A percentile compares a stretch with the other conserved stretches of the same genome.
These are phyloP conservation scores for Casuarina glauca DNA, from an alignment of 306 rosid genomes.

Conservation along the genomic window DNA sequence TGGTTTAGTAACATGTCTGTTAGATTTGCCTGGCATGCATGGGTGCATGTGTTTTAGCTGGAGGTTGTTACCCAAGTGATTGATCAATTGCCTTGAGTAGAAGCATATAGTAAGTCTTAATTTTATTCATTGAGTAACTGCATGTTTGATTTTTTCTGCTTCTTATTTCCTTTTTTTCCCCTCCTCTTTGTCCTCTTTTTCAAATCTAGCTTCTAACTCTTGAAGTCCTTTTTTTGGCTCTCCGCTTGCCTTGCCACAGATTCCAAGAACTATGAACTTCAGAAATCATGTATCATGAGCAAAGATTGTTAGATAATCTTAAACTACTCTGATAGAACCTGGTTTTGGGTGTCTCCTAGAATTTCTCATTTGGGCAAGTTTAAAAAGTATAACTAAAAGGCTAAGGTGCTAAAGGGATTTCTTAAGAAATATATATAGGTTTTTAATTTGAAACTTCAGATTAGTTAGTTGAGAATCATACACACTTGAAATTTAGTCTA, in stretches of 20 bases:
- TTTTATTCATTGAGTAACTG: slow-evolving; percentile 21
- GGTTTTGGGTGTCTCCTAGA: neutral
- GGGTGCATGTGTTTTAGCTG: neutral
- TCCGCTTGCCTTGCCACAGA: neutral
- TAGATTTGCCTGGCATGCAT: too few species aligned
- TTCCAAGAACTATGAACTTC: neutral
- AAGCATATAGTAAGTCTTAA: slow-evolving; percentile 56
- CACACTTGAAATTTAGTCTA: neutral
- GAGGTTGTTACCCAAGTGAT: slow-evolving; percentile 48
- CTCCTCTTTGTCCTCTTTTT: neutral
- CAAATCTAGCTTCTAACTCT: neutral
- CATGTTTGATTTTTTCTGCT: slow-evolving; percentile 14
- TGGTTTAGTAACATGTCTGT: too few species aligned
- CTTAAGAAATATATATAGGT: neutral
- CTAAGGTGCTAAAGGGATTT: neutral
- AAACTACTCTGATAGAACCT: neutral
- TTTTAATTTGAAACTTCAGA: neutral
- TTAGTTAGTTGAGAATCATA: neutral
- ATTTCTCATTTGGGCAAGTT: neutral
- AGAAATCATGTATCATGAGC: neutral
- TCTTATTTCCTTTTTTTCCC: neutral
- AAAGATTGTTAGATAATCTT: neutral
- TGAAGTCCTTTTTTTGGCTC: neutral
- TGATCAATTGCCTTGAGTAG: slow-evolving; percentile 66
- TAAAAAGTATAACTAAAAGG: neutral